Conservation (phyloP, 2,329 filamentous ascomycete genomes). For the Teratosphaeria gauchensis region DNA sequence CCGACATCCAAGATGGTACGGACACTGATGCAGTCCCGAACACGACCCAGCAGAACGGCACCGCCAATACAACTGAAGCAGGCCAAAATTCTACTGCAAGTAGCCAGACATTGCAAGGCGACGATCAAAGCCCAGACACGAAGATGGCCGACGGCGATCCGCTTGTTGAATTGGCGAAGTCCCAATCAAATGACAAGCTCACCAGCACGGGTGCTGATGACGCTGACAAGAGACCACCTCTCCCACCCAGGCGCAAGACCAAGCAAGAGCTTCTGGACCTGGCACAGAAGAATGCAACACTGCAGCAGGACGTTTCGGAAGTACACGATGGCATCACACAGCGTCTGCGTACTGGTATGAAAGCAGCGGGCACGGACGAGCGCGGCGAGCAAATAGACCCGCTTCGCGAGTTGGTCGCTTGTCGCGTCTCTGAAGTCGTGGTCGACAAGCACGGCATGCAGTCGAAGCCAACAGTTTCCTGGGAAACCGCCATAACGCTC, state of each 20-base stretch:
- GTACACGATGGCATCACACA: constrained; percentile 89
- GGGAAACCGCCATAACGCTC: constrained; percentile 45
- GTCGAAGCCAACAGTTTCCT: constrained; percentile 8
- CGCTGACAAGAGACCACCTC: constrained; percentile 25
- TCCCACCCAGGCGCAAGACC: constrained; percentile 29
- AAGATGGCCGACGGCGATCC: constrained; percentile 16
- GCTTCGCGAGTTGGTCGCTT: constrained; percentile 15
- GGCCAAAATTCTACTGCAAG: constrained; percentile 14
- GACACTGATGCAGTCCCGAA: not conserved
- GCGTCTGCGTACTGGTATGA: constrained; percentile 81
- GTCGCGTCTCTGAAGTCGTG: constrained; percentile 9
- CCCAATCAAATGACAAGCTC: not conserved
- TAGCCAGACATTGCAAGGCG: constrained; percentile 16
- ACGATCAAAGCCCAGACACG: not conserved
- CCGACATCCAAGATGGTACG: not conserved
- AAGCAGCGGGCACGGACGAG: constrained; percentile 53
- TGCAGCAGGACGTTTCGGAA: constrained; percentile 90
- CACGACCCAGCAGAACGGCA: not conserved
- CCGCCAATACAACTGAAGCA: not conserved
- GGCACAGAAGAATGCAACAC: constrained; percentile 46
- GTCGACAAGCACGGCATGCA: constrained; percentile 10
- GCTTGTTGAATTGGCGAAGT: constrained; percentile 21
- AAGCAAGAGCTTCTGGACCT: constrained; percentile 32
- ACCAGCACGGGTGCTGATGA: not conserved
- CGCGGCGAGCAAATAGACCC: constrained; percentile 68